Evolutionary conservation across 192 early-diverging fungal species (phyloP).

Genomic region (Coemansia sp.): DNA sequence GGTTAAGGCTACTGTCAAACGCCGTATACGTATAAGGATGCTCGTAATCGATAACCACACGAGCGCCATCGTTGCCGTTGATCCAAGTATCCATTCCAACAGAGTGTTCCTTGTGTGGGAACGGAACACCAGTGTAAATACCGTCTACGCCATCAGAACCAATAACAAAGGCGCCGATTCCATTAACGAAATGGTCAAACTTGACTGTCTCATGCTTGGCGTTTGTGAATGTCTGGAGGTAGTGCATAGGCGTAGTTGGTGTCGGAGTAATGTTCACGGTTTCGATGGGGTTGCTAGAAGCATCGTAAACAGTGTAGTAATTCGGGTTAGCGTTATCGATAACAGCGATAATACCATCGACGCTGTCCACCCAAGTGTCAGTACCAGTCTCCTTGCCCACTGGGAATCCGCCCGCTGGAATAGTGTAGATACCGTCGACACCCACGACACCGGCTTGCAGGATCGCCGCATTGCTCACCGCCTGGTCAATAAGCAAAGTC

Average conservation of each 20-base stretch:
- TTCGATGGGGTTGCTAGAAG: constrained; percentile 18
- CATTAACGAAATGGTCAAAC: not conserved
- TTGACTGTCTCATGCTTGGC: constrained; percentile 1
- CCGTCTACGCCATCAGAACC: constrained; percentile 21
- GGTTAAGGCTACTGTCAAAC: constrained; percentile 8
- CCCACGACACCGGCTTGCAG: constrained; percentile 19
- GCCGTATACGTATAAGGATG: constrained; percentile 13
- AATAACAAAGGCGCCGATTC: constrained; percentile 14
- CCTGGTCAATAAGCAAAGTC: constrained; percentile 33
- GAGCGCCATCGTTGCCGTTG: constrained; percentile 9
- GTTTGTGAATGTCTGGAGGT: constrained; percentile 8
- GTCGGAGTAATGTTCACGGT: constrained; percentile 18
- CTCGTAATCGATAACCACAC: constrained; percentile 17
- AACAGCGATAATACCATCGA: constrained; percentile 22
- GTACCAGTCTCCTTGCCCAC: constrained; percentile 1
- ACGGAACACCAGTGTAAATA: constrained; percentile 8
- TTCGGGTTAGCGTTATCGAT: constrained; percentile 36
- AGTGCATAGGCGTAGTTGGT: not conserved
- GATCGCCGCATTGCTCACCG: constrained; percentile 14
- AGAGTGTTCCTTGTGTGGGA: not conserved
- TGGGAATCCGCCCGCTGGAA: constrained; percentile 14
- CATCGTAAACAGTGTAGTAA: constrained; percentile 34
- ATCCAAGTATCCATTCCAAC: constrained; percentile 15
- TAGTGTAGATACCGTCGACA: constrained; percentile 38
- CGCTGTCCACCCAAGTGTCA: constrained; percentile 39